Base-by-base conservation (phyloP, 768 basidiomycete species). In the Cystofilobasidium macerans region DNA sequence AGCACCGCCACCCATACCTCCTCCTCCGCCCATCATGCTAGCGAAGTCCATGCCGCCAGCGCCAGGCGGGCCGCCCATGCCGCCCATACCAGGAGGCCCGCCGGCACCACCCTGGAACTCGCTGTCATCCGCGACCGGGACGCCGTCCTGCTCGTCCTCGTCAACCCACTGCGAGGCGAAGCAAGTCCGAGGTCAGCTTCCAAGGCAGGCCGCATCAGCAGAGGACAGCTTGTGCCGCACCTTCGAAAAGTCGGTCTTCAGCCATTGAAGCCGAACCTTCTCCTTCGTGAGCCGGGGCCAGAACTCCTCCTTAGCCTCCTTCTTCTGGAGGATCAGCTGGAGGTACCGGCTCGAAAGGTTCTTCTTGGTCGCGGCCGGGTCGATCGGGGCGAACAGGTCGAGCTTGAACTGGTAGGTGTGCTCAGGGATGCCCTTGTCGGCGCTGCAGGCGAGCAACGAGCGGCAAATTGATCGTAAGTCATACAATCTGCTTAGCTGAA, bases 241-340 rank as follows among this genome's bases (percentile, higher is more conserved):
- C 74, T 88, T 94, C 70, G 80, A 80, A 76, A 97, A 97, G 77
- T 97, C 89, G 53, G 91, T 95, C 82, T 95, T 97, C 77, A 97
- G 79, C 78, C 83, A 93, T 65, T 84, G 79, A 59, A 81, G 84
- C 77, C 82, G 88, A 68, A 82, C 73, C 77, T 91, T 93, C 68
- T 88, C 87, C 77, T 94, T 91, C 56, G 88, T 91, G 60, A 98
- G 80, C 65, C 93, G 83, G 30, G 89, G 88, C 94, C 94, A 98
- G 77, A 82, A 98, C 71, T 91, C 94, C 18, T 78, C 74, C 73
- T 85, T 77, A 35, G 75, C 72, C 64, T 85, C 84, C 76, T 90
- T 89, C 78, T 98, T 98, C 76, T 85, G 85, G 63, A 98, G 80
- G 57, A 85, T 78, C 53, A 85, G 79, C 69, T 76, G 73, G 56